A percentile compares a stretch with the other conserved stretches of the same genome.
Evolutionary conservation across 805 yeast genomes (phyloP).

Genomic region (Kluyveromyces siamensis): DNA sequence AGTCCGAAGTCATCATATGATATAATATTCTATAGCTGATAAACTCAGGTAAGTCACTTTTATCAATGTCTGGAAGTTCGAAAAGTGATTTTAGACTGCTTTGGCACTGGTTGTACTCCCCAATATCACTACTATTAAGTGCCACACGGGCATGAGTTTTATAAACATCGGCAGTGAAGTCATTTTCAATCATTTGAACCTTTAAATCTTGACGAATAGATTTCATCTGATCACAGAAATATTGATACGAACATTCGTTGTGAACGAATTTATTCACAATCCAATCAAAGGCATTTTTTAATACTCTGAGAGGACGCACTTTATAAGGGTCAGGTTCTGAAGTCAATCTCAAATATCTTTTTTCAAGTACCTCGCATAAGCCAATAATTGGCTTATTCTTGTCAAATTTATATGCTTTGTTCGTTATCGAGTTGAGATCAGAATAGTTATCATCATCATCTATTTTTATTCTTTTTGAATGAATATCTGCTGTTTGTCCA

Average conservation of each 20-base stretch:
- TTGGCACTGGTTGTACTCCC: slow-evolving; percentile 94
- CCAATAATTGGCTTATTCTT: slow-evolving; percentile 46
- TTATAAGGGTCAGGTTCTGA: slow-evolving; percentile 81
- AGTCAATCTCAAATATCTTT: slow-evolving; percentile 73
- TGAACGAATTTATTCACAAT: slow-evolving; percentile 44
- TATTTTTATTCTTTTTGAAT: slow-evolving; percentile 6
- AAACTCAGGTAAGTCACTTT: slow-evolving; percentile 48
- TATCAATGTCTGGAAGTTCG: slow-evolving; percentile 30
- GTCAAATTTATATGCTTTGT: slow-evolving; percentile 25
- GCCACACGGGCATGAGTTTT: slow-evolving; percentile 86
- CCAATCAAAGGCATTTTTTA: slow-evolving; percentile 47
- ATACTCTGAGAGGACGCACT: slow-evolving; percentile 64
- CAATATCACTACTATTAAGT: slow-evolving; percentile 71
- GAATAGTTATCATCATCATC: slow-evolving; percentile 18
- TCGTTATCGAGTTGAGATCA: slow-evolving; percentile 22
- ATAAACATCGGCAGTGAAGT: slow-evolving; percentile 70
- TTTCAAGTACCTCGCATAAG: slow-evolving; percentile 55
- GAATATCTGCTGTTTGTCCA: not conserved
- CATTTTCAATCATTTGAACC: slow-evolving; percentile 77
- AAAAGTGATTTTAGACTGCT: slow-evolving; percentile 65
- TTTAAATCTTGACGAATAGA: slow-evolving; percentile 89
- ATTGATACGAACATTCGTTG: slow-evolving; percentile 52
- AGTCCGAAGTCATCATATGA: slow-evolving; percentile 62
- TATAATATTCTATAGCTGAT: slow-evolving; percentile 66
- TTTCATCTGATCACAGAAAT: slow-evolving; percentile 82